Evolutionary conservation across 768 basidiomycete genomes (phyloP), one percentile per base, ranked within the genome.

Genomic region (Myochromella boudieri): DNA sequence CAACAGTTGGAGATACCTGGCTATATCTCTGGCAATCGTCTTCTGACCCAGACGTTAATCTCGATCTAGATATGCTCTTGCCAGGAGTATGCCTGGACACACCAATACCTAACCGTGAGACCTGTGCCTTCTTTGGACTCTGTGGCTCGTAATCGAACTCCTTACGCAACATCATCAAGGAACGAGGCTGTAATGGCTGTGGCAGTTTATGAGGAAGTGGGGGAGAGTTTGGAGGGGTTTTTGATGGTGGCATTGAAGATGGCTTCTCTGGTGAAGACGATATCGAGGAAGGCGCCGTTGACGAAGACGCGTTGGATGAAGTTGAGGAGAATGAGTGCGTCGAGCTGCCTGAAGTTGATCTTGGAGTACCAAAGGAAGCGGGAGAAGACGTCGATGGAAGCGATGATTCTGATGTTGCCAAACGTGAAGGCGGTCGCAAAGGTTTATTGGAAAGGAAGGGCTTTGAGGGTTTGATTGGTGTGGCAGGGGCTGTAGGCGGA

Each of bases 81-180:
- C 46, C 44, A 5, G 48, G 41, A 12, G 44, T 33, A 26, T 50
- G 44, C 40, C 50, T 50, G 12, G 52, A 54, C 31, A 53, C 51
- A n/a, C 55, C 47, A 14, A 57, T 37, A 22, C 55, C 40, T 8
- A 55, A 43, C 21, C 61, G 55, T 25, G 49, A 45, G 27, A 46
- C 46, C 42, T 42, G 60, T n/a, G 37, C 55, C 62, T 71, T 89
- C 65, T 81, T 72, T 1, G 89, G 90, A 48, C 86, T 91, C 42
- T 75, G 67, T 1, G 89, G 89, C 17, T 80, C 75, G 46, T 79
- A 91, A 42, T 91, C 88, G 4, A 89, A 74, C 10, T 91, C 88
- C 44, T 72, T 81, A 39, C 70, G 74, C 20, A 91, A 70, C 81
- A 88, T 78, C 64, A 81, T 69, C 55, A 88, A 72, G 14, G 81